Base-by-base conservation (phyloP, 345 rosid species). In the Lenwebbia sp. region DNA sequence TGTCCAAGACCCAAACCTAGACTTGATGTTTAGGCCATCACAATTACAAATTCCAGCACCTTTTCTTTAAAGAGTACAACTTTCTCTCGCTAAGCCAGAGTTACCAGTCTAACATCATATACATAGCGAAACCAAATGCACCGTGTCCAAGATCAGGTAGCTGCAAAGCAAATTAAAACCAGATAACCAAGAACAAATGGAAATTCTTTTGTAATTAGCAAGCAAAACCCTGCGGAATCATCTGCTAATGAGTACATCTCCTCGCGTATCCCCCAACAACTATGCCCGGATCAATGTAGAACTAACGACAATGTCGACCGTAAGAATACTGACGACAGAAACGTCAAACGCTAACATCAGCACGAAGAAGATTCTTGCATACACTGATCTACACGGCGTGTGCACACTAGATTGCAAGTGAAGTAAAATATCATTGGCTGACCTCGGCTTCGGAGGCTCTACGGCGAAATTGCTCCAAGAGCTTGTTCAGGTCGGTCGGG, bases 361-460 rank as follows among this genome's bases (percentile, higher is more conserved):
- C 53, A 37, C 47, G 10, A 37, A 47, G 78, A 70, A 70, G 78
- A 0, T 23, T 33, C 21, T 33, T 9, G 11, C 78, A 70, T 17
- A 1, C 26, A 25, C 78, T 70, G 47, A 70, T 70, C 26, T 37
- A 37, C 78, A 65, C 44, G 44, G 76, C 44, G 33, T 11, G 76
- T 21, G 44, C 44, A 17, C 25, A 60, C 10, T 11, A 14, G 62
- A 54, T 7, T n/a, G 78, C 10, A 15, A 53, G 49, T 52, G 83
- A 23, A 17, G 55, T 10, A 55, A 54, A 51, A 51, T 47, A 37
- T 37, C 26, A 51, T n/a, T n/a, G 78, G 41, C 54, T 23, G 70
- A 89, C 92, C 92, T 90, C 91, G 50, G 91, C 92, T 54, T 90
- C 87, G 54, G 89, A 86, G 33, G 92, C 91, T 84, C 92, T 86